phyloP scores from a whole-genome alignment of 305 asterid species.

The Stenogyne calaminthoides region DNA sequence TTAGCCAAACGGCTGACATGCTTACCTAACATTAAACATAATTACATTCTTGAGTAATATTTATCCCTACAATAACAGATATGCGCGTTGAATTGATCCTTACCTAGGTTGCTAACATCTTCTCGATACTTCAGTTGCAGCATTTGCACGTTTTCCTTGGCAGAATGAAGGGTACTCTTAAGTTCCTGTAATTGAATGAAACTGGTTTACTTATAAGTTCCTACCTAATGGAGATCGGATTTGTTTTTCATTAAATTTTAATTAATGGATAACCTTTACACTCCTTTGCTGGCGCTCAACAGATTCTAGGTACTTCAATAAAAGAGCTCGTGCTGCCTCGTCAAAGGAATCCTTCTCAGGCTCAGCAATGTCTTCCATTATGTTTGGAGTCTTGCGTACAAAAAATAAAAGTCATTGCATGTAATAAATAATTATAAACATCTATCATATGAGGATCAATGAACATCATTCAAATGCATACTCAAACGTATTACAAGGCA shows the following conservation, averaged over 20 bases:
- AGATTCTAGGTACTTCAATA: constrained; percentile 38
- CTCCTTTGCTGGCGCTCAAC: constrained; percentile 51
- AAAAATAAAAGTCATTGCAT: constrained; percentile 1
- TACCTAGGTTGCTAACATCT: constrained; percentile 74
- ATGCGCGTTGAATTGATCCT: not conserved
- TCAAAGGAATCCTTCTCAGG: constrained; percentile 23
- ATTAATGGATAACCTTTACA: constrained; percentile 49
- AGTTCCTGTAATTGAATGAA: constrained; percentile 49
- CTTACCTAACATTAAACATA: constrained; percentile 49
- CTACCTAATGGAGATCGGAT: not conserved
- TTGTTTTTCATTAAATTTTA: not conserved
- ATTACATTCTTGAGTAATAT: not conserved
- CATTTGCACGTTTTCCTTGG: constrained; percentile 61
- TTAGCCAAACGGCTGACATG: constrained; percentile 63
- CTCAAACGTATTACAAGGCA: constrained; percentile 13
- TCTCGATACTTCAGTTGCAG: constrained; percentile 68
- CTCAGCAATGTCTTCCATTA: constrained; percentile 25
- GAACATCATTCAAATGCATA: constrained; percentile 24
- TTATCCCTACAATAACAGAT: not conserved
- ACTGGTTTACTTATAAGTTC: constrained; percentile 20
- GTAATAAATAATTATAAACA: not conserved
- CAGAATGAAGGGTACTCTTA: constrained; percentile 55
- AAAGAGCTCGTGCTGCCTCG: constrained; percentile 23
- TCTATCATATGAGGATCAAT: not conserved
- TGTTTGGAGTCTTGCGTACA: constrained; percentile 37